phyloP scores from a whole-genome alignment of 192 early-diverging fungal species.

The Coemansia sp. region DNA sequence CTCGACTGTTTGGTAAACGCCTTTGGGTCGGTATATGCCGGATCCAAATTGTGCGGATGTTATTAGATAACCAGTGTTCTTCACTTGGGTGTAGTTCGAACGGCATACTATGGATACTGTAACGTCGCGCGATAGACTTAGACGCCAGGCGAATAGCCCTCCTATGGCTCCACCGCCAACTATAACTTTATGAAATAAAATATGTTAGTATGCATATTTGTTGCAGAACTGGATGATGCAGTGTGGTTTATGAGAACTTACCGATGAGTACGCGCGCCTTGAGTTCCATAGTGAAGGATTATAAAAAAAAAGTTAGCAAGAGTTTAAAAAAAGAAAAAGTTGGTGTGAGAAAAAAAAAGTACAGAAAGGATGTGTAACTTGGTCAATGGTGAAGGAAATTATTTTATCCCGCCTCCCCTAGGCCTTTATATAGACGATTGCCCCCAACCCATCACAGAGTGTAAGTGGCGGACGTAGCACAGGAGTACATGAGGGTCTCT shows the following conservation, averaged over 20 bases:
- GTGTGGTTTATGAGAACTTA: conserved; percentile 9
- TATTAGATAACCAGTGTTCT: conserved; percentile 28
- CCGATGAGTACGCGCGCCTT: conserved; percentile 49
- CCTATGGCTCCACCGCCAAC: conserved; percentile 56
- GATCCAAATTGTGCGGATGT: conserved; percentile 43
- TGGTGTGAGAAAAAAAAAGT: neutral
- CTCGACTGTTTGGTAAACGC: conserved; percentile 33
- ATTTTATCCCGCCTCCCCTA: neutral
- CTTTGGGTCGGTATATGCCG: conserved; percentile 25
- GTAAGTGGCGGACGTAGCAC: neutral
- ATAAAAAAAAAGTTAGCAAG: neutral
- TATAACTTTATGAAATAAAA: conserved; percentile 17
- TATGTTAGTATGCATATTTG: neutral
- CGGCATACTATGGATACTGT: conserved; percentile 48
- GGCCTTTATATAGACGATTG: neutral
- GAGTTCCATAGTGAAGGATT: conserved; percentile 28
- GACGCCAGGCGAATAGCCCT: conserved; percentile 50
- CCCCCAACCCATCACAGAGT: neutral
- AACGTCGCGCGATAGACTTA: conserved; percentile 32
- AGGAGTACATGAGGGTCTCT: too few relatives aligned
- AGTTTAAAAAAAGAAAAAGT: neutral
- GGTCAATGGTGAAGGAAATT: neutral
- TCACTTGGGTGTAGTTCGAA: conserved; percentile 46
- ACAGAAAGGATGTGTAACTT: neutral
- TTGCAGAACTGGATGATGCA: neutral